These are phyloP conservation scores for Telfairia occidentalis DNA, from an alignment of 331 rosid species.

Conservation along the genomic window DNA sequence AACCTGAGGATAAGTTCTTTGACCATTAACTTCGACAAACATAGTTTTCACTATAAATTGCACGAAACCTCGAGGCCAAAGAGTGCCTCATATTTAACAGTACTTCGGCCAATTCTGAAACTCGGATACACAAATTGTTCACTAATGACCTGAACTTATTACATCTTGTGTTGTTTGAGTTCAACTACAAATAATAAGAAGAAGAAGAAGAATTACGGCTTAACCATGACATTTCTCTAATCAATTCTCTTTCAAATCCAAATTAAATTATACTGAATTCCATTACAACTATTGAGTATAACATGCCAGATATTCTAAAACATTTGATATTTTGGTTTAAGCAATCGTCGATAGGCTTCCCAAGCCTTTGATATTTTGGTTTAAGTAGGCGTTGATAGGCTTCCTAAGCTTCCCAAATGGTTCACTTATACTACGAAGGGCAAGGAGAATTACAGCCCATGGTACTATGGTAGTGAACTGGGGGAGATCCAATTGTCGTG, in stretches of 20 bases:
- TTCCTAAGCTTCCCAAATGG: not conserved
- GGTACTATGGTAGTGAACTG: not conserved
- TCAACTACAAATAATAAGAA: not conserved
- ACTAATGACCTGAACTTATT: not conserved
- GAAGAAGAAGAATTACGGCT: not conserved
- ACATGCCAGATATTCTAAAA: not conserved
- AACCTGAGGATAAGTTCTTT: conserved; percentile 3
- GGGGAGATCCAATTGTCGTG: not conserved
- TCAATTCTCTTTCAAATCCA: not conserved
- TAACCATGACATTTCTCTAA: not conserved
- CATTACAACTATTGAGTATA: not conserved
- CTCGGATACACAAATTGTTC: not conserved
- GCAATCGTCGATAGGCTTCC: not conserved
- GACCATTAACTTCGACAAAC: not conserved
- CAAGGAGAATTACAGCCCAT: not conserved
- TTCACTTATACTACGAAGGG: not conserved
- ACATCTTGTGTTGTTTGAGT: too few relatives aligned
- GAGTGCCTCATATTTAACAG: not conserved
- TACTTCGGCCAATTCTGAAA: not conserved
- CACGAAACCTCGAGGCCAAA: not conserved
- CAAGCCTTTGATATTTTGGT: not conserved
- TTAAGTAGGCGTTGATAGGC: not conserved
- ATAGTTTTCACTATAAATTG: not conserved
- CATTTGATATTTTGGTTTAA: not conserved
- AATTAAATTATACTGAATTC: not conserved